Base-by-base conservation (phyloP, 2,329 filamentous ascomycete species). In the Fusarium liriodendri region DNA sequence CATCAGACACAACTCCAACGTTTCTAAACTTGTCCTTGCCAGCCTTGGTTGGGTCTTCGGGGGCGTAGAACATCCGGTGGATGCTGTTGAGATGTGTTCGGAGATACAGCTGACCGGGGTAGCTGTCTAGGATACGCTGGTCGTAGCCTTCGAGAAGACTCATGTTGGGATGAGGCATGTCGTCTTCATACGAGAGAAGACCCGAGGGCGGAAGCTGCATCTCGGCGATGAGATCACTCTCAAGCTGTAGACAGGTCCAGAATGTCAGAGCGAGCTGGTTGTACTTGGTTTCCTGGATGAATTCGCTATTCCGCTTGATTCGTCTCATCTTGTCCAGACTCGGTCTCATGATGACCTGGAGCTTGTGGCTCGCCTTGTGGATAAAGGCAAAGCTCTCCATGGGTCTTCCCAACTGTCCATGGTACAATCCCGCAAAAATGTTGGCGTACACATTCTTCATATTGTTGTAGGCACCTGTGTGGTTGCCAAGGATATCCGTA, bases 151-250 rank as follows among this genome's bases (percentile, higher is more conserved):
- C 78, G 7, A 86, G 81, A 10, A 84, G 77, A 69, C 81, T 81
- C 69, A 87, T 86, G 72, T 91, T 90, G 2, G 93, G 93, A 78
- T 91, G 90, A 10, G 92, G 90, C 83, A 95, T 91, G 58, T 89
- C 86, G 22, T 89, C 86, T 79, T 91, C 90, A 73, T 89, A 91
- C 1, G 84, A 85, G n/a, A 92, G 81, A 62, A 92, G 88, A 2
- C 88, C 88, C 1, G 90, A 91, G 5, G 90, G 89, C 1, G 89
- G 89, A 4, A 90, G 83, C 18, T 86, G 89, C 68, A 98, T 87
- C 82, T 99, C 97, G 4, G 97, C 97, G 55, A 98, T 88, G 54
- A 98, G 94, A 81, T 98, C 96, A 82, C 95, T 98, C 83, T 98
- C 96, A 13, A 98, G 87, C 79, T 98, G 96, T 72, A 98, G 85